Percentiles rank a stretch among this genome's conserved stretches.
Evolutionary conservation across 257 asterid genomes (phyloP).

Genomic region (Eucommia ulmoides): DNA sequence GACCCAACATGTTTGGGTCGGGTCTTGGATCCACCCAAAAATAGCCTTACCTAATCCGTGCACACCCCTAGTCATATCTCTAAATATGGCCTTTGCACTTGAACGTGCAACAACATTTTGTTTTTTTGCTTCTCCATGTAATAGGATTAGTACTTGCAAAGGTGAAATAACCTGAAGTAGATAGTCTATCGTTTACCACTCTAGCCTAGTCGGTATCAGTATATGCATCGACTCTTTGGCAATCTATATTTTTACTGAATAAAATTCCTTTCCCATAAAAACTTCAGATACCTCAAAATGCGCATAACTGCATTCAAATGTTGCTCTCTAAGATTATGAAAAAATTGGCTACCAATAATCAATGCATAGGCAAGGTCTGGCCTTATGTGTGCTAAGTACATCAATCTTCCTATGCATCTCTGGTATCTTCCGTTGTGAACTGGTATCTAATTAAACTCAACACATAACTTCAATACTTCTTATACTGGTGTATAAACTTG

Average conservation of each 20-base stretch:
- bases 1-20: too few relatives aligned
- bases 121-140: not conserved
- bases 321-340: not conserved
- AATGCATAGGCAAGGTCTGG: not conserved
- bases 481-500: not conserved
- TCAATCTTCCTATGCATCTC: not conserved
- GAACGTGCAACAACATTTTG: not conserved
- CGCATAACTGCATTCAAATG: too few relatives aligned
- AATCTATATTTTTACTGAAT: not conserved
- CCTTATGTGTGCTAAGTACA: not conserved
- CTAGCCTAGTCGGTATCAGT: not conserved
- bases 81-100: not conserved
- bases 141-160: not conserved
- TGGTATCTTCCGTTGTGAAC: not conserved
- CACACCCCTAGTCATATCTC: not conserved
- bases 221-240: not conserved
- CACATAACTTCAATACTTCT: not conserved
- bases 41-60: too few relatives aligned
- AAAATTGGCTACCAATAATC: not conserved
- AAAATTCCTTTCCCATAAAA: not conserved
- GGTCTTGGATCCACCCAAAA: too few relatives aligned
- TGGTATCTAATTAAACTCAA: not conserved
- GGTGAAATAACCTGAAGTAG: not conserved
- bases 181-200: not conserved
- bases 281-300: not conserved